phyloP scores from a whole-genome alignment of 352 stramenopile genomes.

The Globisporangium canariense region DNA sequence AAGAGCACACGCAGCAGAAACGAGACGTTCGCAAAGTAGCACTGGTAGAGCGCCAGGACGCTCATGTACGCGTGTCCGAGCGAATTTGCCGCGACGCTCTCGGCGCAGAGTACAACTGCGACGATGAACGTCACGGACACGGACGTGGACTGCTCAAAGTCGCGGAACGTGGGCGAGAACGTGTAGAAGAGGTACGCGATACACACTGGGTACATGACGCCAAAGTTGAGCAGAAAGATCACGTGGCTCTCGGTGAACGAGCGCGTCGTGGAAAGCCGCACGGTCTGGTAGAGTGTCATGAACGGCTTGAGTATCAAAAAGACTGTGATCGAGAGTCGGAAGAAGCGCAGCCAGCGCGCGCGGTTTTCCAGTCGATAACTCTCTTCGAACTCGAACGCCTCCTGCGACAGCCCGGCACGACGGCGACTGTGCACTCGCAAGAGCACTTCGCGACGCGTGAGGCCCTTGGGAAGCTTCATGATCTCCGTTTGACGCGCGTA shows the following conservation, averaged over 20 bases:
- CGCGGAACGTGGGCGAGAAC: conserved; percentile 59
- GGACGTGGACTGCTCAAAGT: conserved; percentile 56
- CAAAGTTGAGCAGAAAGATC: conserved; percentile 79
- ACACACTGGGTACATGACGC: conserved; percentile 68
- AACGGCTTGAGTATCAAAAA: conserved; percentile 71
- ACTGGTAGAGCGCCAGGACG: conserved; percentile 76
- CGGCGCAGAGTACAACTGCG: conserved; percentile 54
- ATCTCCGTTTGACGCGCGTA: conserved; percentile 44
- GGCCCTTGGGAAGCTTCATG: conserved; percentile 69
- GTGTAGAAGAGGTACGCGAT: conserved; percentile 59
- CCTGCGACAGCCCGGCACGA: conserved; percentile 32
- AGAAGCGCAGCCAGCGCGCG: conserved; percentile 61
- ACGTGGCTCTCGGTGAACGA: conserved; percentile 54
- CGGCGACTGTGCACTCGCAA: conserved; percentile 46
- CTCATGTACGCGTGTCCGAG: conserved; percentile 78
- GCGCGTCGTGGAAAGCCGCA: conserved; percentile 39
- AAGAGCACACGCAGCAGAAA: conserved; percentile 59
- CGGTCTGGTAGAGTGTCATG: conserved; percentile 71
- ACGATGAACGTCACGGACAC: conserved; percentile 55
- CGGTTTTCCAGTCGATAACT: conserved; percentile 73
- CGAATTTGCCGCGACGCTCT: conserved; percentile 66
- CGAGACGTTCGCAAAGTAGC: conserved; percentile 79
- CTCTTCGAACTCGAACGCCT: conserved; percentile 68
- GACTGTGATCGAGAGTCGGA: conserved; percentile 60
- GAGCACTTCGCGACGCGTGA: conserved; percentile 65